Base-by-base conservation (phyloP, 202 grass and related monocot species). In the Eragrostis tef region DNA sequence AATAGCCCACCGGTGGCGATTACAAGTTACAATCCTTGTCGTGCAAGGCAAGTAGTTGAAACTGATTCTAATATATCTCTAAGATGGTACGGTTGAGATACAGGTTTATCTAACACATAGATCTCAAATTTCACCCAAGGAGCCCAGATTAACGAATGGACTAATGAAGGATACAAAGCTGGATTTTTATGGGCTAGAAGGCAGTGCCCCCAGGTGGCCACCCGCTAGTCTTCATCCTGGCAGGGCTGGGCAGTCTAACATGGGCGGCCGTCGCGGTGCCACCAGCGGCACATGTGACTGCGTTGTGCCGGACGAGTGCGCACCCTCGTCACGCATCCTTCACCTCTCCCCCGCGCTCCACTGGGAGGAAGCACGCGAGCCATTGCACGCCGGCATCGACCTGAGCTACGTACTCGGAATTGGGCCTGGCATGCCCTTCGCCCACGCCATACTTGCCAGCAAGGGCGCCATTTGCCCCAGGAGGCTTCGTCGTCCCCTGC, bases 371-470 rank as follows among this genome's bases (percentile, higher is more conserved):
- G 91, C 87, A 0, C 73, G 61, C 6, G 94, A 97, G 70, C 94
- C 94, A 39, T 82, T 97, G 25, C 91, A 97, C 86, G 54, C 69
- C 9, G 91, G 93, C 75, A 82, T 97, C 70, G 91, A 97, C 90
- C 77, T 83, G 3, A 41, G 27, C 66, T 82, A 75, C 86, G 71
- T 80, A 2, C 87, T 88, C 2, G 94, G 94, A 44, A 74, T 97
- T 0, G 94, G 94, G 0, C 94, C 94, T 16, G 94, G 94, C 53
- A 86, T 97, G 86, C 27, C 91, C 11, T 97, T 97, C 82, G 91
- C 94, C 4, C 77, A 81, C 83, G 66, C 82, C 57, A 11, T 97
- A n/a, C 79, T 58, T 10, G 71, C 67, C 8, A 60, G 25, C 24
- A 39, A 39, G 34, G 34, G 34, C 34, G 34, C 34, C 34, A 6